Percentiles rank a stretch among this genome's conserved stretches.
Conservation (phyloP, 2,329 filamentous ascomycete genomes). For the Neophaeococcomyces aloes region DNA sequence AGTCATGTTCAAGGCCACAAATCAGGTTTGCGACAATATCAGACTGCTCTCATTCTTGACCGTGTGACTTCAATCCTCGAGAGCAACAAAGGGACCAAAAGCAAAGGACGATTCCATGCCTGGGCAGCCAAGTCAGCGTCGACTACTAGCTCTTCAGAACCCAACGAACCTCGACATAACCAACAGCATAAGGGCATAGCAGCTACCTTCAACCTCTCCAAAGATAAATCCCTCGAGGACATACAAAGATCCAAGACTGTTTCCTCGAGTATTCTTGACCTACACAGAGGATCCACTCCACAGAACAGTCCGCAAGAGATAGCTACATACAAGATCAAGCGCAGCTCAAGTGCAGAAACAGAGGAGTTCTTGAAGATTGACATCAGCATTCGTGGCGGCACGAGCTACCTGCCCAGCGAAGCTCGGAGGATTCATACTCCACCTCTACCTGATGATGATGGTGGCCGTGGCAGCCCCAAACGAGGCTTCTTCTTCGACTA, state of each 20-base stretch:
- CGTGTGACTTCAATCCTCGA: constrained; percentile 15
- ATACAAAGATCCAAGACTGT: constrained; percentile 11
- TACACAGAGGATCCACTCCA: constrained; percentile 16
- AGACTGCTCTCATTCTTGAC: constrained; percentile 14
- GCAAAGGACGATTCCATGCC: neutral
- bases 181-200: neutral
- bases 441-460: constrained; percentile 16
- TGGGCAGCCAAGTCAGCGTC: neutral
- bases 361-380: constrained; percentile 23
- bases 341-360: constrained; percentile 19
- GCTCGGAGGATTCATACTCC: constrained; percentile 22
- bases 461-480: constrained; percentile 11
- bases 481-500: constrained; percentile 22
- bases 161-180: neutral
- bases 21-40: constrained; percentile 13
- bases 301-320: constrained; percentile 18
- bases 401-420: constrained; percentile 22
- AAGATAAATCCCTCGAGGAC: neutral
- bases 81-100: neutral
- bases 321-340: constrained; percentile 21
- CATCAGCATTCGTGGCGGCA: constrained; percentile 20
- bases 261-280: constrained; percentile 14
- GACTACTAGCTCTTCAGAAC: constrained; percentile 1
- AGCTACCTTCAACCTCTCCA: constrained; percentile 4
- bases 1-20: constrained; percentile 10